Evolutionary conservation across 2,329 filamentous ascomycete genomes (phyloP), one percentile per base, ranked within the genome.

Genomic region (Stachybotrys chlorohalonatus): DNA sequence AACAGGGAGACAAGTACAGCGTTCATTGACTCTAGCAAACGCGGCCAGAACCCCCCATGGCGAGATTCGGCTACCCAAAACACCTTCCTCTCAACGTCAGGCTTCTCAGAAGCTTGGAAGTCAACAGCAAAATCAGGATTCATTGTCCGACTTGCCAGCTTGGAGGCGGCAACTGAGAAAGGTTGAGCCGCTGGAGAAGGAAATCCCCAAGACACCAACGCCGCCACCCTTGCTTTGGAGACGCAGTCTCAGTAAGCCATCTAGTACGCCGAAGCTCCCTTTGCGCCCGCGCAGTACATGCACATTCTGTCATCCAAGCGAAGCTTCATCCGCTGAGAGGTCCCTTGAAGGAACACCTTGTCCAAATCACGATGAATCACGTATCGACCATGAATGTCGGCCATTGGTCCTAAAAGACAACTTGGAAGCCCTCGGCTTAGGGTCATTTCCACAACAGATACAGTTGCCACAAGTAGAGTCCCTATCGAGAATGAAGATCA

Each of bases 141-240:
- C 9, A 42, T 9, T 9, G 36, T 42, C 36, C 8, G 36, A 42
- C 2, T 54, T 62, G 47, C 61, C 60, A 31, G 57, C 60, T 30
- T 62, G 54, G 60, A 63, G 61, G 52, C 57, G 59, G 16, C 62
- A 63, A 45, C 53, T 64, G 31, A 62, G 58, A n/a, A 64, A 60
- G 45, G 57, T 63, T 11, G 58, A 59, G 16, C 57, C 49, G 52
- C 60, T 60, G 32, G 54, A 59, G 49, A 49, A 42, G 30, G 46
- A 51, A 17, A 13, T 13, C 8, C 8, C 5, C 9, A 62, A 57
- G 52, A 49, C 51, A 11, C 11, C 53, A 30, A 61, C 56, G 42
- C 55, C 57, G 47, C 56, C 61, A 47, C 51, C 57, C 30, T 31
- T 57, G 45, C 59, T 54, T 48, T 64, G 60, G 62, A 61, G 57